Base-by-base conservation (phyloP, 2,329 filamentous ascomycete genomes). In the Scedosporium apiospermum region DNA sequence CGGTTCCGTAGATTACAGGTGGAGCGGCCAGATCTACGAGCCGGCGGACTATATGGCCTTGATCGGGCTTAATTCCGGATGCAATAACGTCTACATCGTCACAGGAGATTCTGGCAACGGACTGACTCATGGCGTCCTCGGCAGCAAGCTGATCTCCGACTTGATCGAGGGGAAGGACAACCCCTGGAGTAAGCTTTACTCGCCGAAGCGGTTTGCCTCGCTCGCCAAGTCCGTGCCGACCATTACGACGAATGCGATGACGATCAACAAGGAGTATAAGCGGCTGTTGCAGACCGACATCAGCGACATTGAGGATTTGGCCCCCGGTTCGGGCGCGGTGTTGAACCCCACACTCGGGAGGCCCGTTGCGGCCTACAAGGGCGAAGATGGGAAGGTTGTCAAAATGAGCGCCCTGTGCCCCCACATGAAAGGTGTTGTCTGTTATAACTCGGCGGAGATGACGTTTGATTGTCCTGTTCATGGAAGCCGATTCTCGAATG, bases 61-160 rank as follows among this genome's bases (percentile, higher is more conserved):
- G 64, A 83, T 84, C 58, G 83, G 83, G 30, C 77, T 76, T 65
- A 83, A 84, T 66, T 79, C 80, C 61, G 81, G 80, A 12, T 74
- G 70, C 12, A 75, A 80, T 44, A 77, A 79, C 67, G 77, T 79
- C 2, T 86, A 79, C 64, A 75, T 85, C 49, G 72, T 82, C 6
- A 85, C 82, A 0, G 82, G 83, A 0, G 82, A 85, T 66, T 82
- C 78, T 2, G 82, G 83, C 1, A 82, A 85, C 64, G 82, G 82
- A 0, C 71, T 85, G 9, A 85, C 82, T 0, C 80, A 85, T 60
- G 82, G 80, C 14, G 79, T 83, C 0, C 66, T 85, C 6, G 82
- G 80, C 0, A 79, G 80, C 0, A 72, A 71, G 46, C 70, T 86
- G 60, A 77, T 85, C 53, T 78, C 81, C 0, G 82, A 85, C 64